phyloP scores from a whole-genome alignment of 1,284 basidiomycete genomes.

The Agroathelia rolfsii region DNA sequence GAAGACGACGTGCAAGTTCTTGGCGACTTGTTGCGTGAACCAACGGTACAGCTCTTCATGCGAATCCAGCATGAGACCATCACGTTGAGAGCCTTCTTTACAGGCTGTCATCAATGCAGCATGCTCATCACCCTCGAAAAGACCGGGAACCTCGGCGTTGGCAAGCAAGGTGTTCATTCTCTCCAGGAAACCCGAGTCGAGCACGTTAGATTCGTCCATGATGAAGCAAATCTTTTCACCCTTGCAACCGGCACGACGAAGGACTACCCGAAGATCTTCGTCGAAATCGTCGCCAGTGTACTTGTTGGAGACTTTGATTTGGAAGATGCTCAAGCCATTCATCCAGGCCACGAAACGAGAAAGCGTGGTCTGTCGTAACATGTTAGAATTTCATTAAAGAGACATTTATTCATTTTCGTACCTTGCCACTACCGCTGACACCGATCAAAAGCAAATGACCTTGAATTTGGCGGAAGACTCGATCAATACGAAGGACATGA shows the following conservation, averaged over 20 bases:
- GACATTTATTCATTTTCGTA: no score
- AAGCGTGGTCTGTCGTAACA: slow-evolving; percentile 69
- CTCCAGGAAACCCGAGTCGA: slow-evolving; percentile 97
- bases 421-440: slow-evolving; percentile 96
- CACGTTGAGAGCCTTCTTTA: slow-evolving; percentile 96
- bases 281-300: slow-evolving; percentile 99
- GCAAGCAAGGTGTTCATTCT: slow-evolving; percentile 98
- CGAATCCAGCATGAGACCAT: slow-evolving; percentile 96
- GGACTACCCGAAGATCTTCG: slow-evolving; percentile 89
- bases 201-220: slow-evolving; percentile 99
- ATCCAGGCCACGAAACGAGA: slow-evolving; percentile 99
- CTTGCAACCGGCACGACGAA: slow-evolving; percentile 92
- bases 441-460: slow-evolving; percentile 96
- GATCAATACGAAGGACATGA: slow-evolving; percentile 94
- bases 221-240: slow-evolving; percentile 99
- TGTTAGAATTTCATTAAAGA: slow-evolving; percentile 3
- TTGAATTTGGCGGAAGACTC: slow-evolving; percentile 98
- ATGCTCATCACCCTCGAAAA: slow-evolving; percentile 98
- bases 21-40: slow-evolving; percentile 95
- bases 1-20: slow-evolving; percentile 95
- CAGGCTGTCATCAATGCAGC: slow-evolving; percentile 96
- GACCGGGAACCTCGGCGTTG: slow-evolving; percentile 98
- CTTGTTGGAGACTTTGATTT: slow-evolving; percentile 98
- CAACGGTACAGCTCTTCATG: slow-evolving; percentile 95
- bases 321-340: slow-evolving; percentile 97